Percentiles rank a stretch among this genome's conserved stretches.
Conservation (phyloP, 2,329 filamentous ascomycete species). For the Penicillium polonicum region DNA sequence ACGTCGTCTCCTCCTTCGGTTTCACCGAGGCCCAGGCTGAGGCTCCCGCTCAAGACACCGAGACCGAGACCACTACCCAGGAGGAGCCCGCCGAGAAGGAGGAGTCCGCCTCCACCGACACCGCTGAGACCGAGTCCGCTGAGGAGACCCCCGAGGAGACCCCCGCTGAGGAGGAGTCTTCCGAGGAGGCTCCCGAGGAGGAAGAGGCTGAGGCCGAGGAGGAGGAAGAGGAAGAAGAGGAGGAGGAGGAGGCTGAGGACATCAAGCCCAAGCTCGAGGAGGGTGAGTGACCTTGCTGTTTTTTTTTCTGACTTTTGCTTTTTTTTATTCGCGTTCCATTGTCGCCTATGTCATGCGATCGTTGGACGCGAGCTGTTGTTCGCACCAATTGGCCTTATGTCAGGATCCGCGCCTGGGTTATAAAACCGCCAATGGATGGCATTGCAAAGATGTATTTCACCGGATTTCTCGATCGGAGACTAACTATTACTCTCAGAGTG, state of each 20-base stretch:
- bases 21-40: conserved; percentile 61
- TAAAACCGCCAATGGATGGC: conserved; percentile 19
- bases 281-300: conserved; percentile 62
- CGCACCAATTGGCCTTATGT: conserved; percentile 4
- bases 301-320: not conserved
- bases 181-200: conserved; percentile 53
- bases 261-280: conserved; percentile 86
- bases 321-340: not conserved
- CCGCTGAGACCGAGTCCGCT: conserved; percentile 31
- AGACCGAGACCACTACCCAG: conserved; percentile 47
- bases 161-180: conserved; percentile 49
- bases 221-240: conserved; percentile 72
- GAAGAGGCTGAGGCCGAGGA: conserved; percentile 57
- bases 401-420: conserved; percentile 4
- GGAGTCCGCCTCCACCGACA: conserved; percentile 31
- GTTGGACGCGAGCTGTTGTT: not conserved
- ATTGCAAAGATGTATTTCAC: conserved; percentile 11
- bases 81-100: conserved; percentile 43
- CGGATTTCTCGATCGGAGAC: not conserved
- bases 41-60: conserved; percentile 54
- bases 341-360: conserved; percentile 1
- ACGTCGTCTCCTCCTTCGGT: conserved; percentile 65
- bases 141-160: conserved; percentile 51
- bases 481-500: conserved; percentile 64
- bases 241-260: conserved; percentile 78